Conservation (phyloP, 257 asterid species). For the Lycium barbarum region DNA sequence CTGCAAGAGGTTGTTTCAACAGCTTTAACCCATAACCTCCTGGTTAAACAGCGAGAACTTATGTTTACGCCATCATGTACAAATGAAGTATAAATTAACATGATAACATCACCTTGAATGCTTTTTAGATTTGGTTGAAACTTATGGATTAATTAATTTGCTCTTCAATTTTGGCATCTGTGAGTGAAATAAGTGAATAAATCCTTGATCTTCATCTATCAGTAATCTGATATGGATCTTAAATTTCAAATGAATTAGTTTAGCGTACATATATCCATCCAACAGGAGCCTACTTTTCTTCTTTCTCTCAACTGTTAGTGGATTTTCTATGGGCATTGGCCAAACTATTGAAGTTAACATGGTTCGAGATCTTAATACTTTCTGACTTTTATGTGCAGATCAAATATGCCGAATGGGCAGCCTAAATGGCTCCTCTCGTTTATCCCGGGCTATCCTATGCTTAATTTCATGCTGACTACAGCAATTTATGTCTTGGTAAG, state of each 20-base stretch:
- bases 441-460: conserved; percentile 95
- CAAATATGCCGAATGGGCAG: conserved; percentile 90
- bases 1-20: conserved; percentile 19
- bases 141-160: not conserved
- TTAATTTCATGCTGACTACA: conserved; percentile 93
- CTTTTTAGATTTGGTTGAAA: not conserved
- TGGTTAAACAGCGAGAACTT: not conserved
- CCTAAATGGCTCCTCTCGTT: conserved; percentile 94
- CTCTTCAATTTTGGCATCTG: not conserved
- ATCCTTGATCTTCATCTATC: conserved; percentile 19
- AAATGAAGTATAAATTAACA: not conserved
- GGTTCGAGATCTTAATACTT: not conserved
- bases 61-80: not conserved
- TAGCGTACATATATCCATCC: not conserved
- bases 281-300: not conserved
- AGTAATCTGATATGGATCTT: not conserved
- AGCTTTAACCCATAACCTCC: not conserved
- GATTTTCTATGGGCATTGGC: not conserved
- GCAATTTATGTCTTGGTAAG: conserved; percentile 82
- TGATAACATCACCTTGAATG: not conserved
- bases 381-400: conserved; percentile 52
- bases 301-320: not conserved
- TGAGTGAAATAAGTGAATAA: not conserved
- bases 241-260: not conserved
- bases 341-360: not conserved